Evolutionary conservation across 805 yeast species (phyloP), one percentile per base, ranked within the genome.

Genomic region (Candida nitratophila): DNA sequence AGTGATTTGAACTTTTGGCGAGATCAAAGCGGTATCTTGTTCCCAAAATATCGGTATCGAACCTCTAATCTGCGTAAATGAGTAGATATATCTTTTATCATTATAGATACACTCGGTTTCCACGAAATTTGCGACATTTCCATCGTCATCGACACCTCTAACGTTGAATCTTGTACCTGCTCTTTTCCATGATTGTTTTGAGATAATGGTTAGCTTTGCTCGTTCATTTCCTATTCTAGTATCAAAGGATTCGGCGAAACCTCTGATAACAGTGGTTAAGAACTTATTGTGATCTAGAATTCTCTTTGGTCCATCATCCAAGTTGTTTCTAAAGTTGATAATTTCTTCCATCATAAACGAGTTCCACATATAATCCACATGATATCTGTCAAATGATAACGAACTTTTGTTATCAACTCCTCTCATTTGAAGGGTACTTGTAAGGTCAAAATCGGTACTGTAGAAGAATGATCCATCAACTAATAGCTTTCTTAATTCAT

Each of bases 1-100:
- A 0, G 97, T 89, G 12, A 93, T 74, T 36, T 83, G 83, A 41
- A 91, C 89, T 58, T 90, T 93, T 20, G 97, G 96, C 49, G 86
- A 82, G n/a, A 93, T 77, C 48, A 91, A 66, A 3, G 95, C 86
- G 1, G 95, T 80, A 56, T 90, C 97, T 63, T 93, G 99, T 61
- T 93, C 99, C 99, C 99, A 93, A 56, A 93, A 93, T 1, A 91
- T 74, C 0, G 99, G 99, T 3, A 93, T 90, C 17, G 95, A 84
- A 11, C 99, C 99, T 60, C 99, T 73, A n/a, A 93, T 79, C 63
- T 90, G 96, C 1, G 84, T 76, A 61, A 82, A 90, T 2, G 97
- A 79, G 59, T 78, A 89, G 7, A 70, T 76, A 66, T 64, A 76
- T 56, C 57, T 66, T 56, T 54, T 64, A 56, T 58, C 71, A 68